Evolutionary conservation across 148 eudicot species (phyloP).

Genomic region (Bassia scoparia): DNA sequence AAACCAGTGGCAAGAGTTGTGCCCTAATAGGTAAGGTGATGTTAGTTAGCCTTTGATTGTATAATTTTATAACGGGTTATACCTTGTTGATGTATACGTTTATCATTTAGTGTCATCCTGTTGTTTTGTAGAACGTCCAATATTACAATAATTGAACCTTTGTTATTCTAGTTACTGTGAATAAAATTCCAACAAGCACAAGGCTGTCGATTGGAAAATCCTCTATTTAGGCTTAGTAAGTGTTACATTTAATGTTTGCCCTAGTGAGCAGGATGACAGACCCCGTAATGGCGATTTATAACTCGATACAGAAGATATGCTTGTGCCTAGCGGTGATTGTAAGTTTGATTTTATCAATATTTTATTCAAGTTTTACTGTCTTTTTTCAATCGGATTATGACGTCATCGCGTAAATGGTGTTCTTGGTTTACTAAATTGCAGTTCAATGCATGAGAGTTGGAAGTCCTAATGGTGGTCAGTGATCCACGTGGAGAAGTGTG

Average conservation of each 20-base stretch:
- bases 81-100: too few species aligned
- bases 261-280: slow-evolving; percentile 73
- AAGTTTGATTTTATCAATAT: slow-evolving; percentile 31
- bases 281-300: slow-evolving; percentile 88
- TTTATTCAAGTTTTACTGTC: background rate
- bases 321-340: slow-evolving; percentile 97
- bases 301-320: slow-evolving; percentile 91
- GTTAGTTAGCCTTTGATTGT: too few species aligned
- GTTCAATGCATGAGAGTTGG: slow-evolving; percentile 99
- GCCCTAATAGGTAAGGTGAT: too few species aligned
- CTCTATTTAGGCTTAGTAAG: too few species aligned
- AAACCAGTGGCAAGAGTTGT: too few species aligned
- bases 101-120: too few species aligned
- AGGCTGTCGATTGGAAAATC: too few species aligned
- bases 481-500: slow-evolving; percentile 57
- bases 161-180: too few species aligned
- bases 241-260: slow-evolving; percentile 3
- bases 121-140: too few species aligned
- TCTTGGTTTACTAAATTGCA: slow-evolving; percentile 31
- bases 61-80: too few species aligned
- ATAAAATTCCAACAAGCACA: too few species aligned
- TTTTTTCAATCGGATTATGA: background rate
- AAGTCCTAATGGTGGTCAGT: slow-evolving; percentile 99
- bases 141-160: too few species aligned
- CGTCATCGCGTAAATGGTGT: background rate